Base-by-base conservation (phyloP, 306 rosid species). In the Rubus idaeus region DNA sequence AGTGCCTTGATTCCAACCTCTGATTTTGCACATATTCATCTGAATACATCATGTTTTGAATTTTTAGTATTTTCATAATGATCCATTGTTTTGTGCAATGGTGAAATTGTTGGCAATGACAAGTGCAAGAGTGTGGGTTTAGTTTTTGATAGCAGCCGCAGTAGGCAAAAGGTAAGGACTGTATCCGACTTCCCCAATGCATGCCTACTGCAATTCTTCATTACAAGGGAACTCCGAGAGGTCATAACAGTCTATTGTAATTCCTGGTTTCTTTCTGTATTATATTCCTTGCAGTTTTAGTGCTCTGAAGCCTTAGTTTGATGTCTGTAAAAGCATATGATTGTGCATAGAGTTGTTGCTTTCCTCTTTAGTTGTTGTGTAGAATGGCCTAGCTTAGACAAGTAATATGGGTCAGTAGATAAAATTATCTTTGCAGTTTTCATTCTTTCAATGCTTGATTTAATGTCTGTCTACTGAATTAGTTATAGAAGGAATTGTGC, bases 311-410 rank as follows among this genome's bases (percentile, higher is more conserved):
- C 37, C 30, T 17, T 44, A 30, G 68, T 58, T 42, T 17, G 14
- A 60, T 73, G 26, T 20, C 66, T n/a, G 51, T 73, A 21, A 57
- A 23, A 26, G 67, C 49, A 10, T 71, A 42, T 40, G 51, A 68
- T 44, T 68, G 17, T 66, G 5, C 4, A 5, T 11, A 23, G 30
- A 17, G 45, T 64, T 39, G 47, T 64, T 37, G 26, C 12, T 63
- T 21, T 10, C 11, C 45, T 6, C 11, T 14, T 63, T 63, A 16
- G 20, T 17, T 39, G 1, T 64, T 16, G 44, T 17, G 23, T 63
- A 14, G 45, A 64, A 12, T 23, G 46, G 13, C 21, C 16, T 6
- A 16, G 46, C 20, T 39, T 64, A 3, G 4, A 0, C 3, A 37
- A 37, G 47, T 64, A 40, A 17, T 64, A 64, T 39, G 6, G 13